A percentile compares a stretch with the other conserved stretches of the same genome.
These are phyloP conservation scores for Boletus eberwhitei DNA, from an alignment of 768 basidiomycete genomes.

Conservation along the genomic window DNA sequence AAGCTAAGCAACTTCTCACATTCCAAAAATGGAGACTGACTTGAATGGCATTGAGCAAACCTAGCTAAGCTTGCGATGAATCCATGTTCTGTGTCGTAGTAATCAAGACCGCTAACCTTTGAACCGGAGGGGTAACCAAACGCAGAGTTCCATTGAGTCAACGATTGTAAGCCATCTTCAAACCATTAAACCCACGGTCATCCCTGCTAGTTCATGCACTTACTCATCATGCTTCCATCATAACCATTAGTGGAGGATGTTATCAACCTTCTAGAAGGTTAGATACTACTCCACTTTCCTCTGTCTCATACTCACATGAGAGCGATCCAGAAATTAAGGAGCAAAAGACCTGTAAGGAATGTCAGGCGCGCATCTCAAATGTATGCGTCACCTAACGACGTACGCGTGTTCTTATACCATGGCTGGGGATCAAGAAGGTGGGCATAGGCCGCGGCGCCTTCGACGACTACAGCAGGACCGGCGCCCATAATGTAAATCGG, in stretches of 20 bases:
- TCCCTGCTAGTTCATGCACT: neutral
- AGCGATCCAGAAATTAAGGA: slow-evolving; percentile 63
- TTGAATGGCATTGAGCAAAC: slow-evolving; percentile 37
- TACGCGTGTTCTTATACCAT: slow-evolving; percentile 72
- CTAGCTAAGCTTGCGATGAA: slow-evolving; percentile 22
- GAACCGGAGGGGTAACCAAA: slow-evolving; percentile 29
- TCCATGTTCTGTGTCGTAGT: neutral
- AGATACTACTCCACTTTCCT: neutral
- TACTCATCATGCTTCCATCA: slow-evolving; percentile 42
- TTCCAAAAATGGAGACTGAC: slow-evolving; percentile 16
- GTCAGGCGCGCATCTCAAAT: neutral
- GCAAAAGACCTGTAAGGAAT: slow-evolving; percentile 42
- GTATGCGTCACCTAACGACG: slow-evolving; percentile 1
- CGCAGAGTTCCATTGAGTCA: slow-evolving; percentile 36
- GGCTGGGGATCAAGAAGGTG: slow-evolving; percentile 59
- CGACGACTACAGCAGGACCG: slow-evolving; percentile 41
- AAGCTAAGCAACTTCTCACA: neutral
- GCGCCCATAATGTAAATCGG: slow-evolving; percentile 46
- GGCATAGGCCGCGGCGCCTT: slow-evolving; percentile 38
- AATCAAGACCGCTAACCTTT: slow-evolving; percentile 19
- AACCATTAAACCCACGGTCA: neutral
- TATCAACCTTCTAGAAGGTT: slow-evolving; percentile 25
- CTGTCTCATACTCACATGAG: slow-evolving; percentile 43
- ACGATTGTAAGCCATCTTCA: slow-evolving; percentile 36
- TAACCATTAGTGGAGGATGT: slow-evolving; percentile 38